phyloP scores from a whole-genome alignment of 768 basidiomycete species.

The Daedaleopsis sinensis region DNA sequence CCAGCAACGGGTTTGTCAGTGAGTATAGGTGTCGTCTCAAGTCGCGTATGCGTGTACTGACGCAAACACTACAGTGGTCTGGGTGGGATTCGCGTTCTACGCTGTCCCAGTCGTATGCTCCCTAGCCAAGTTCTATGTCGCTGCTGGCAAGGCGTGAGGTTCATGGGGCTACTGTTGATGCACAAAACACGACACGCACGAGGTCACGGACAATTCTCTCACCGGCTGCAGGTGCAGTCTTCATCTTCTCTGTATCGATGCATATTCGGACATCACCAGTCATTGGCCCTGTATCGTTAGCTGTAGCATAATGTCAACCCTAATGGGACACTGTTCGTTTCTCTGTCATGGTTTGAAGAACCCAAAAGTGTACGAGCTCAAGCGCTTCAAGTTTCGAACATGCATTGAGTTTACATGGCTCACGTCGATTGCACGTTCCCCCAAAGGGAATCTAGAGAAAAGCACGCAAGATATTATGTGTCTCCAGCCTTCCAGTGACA shows the following conservation, averaged over 20 bases:
- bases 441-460: too few species aligned
- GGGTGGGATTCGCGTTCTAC: conserved; percentile 78
- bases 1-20: conserved; percentile 81
- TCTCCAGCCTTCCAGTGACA: neutral
- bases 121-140: conserved; percentile 67
- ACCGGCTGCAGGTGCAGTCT: conserved; percentile 10
- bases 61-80: conserved; percentile 57
- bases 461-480: too few species aligned
- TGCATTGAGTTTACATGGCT: neutral
- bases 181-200: neutral
- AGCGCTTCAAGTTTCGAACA: too few species aligned
- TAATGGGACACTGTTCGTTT: neutral
- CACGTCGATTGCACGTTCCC: neutral
- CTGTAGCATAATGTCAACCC: conserved; percentile 6
- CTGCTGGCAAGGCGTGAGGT: conserved; percentile 40
- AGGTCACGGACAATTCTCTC: neutral
- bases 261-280: neutral
- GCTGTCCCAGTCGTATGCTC: conserved; percentile 70
- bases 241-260: neutral
- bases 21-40: too few species aligned
- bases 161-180: neutral
- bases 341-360: neutral
- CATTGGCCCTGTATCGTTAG: conserved; percentile 12
- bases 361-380: too few species aligned
- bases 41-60: neutral